phyloP scores from a whole-genome alignment of 139 green algal species.

The Pedinophyceae sp. region DNA sequence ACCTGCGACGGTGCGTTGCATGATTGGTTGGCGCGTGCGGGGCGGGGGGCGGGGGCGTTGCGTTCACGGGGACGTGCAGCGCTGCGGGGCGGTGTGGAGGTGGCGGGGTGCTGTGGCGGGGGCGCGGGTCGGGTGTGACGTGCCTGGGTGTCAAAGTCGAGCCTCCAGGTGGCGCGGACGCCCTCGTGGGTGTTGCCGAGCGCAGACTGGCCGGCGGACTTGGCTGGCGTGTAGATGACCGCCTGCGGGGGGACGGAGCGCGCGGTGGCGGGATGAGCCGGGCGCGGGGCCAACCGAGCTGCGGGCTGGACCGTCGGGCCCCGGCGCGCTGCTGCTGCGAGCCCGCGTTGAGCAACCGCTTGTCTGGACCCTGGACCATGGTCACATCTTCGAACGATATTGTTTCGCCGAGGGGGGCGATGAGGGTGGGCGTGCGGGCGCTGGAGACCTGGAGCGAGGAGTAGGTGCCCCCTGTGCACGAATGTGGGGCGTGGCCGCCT shows the following conservation, averaged over 20 bases:
- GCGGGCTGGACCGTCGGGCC: too few relatives aligned
- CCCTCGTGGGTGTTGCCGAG: constrained; percentile 30
- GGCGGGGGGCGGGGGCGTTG: neutral
- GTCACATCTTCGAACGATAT: neutral
- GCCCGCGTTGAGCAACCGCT: neutral
- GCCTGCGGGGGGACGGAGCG: constrained; percentile 24
- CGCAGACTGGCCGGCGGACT: constrained; percentile 47
- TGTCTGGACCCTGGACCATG: neutral
- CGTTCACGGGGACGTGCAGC: neutral
- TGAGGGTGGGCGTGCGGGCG: neutral
- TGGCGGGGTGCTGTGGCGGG: neutral
- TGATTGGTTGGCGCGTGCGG: neutral
- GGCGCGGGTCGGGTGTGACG: constrained; percentile 21
- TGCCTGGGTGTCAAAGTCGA: constrained; percentile 42
- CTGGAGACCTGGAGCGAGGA: neutral
- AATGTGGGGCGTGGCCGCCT: too few relatives aligned
- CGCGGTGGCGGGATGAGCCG: neutral
- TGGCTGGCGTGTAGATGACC: constrained; percentile 44
- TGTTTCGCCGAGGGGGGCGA: neutral
- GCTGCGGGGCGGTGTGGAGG: neutral
- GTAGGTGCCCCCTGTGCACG: too few relatives aligned
- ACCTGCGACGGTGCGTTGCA: neutral
- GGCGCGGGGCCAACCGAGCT: neutral
- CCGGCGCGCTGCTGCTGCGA: neutral
- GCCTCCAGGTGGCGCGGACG: constrained; percentile 47